phyloP scores from a whole-genome alignment of 208 protist species.

The Leishmania tarentolae region DNA sequence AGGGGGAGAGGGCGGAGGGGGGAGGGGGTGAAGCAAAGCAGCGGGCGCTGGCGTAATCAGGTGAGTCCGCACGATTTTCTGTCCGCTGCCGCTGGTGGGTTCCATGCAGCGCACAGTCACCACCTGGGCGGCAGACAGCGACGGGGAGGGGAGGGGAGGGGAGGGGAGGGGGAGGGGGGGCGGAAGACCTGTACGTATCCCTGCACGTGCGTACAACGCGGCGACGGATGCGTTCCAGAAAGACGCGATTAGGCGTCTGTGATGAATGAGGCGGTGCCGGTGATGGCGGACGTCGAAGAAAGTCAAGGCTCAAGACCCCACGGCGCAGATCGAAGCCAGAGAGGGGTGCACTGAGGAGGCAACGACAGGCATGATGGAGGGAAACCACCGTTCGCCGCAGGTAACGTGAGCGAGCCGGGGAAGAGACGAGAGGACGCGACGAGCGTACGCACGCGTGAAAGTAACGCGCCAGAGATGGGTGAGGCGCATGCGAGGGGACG shows the following conservation, averaged over 20 bases:
- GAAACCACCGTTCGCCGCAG: background rate
- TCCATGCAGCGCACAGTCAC: background rate
- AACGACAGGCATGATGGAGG: background rate
- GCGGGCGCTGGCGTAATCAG: background rate
- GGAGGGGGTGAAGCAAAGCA: background rate
- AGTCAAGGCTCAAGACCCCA: background rate
- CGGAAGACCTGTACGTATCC: background rate
- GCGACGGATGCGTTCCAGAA: background rate
- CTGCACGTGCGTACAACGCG: background rate
- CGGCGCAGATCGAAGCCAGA: background rate
- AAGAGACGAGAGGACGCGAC: background rate
- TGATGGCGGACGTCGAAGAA: background rate
- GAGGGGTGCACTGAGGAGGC: background rate
- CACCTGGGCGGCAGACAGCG: background rate
- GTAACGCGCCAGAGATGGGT: no score
- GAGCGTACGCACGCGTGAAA: background rate
- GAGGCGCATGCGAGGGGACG: no score
- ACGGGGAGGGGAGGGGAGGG: background rate
- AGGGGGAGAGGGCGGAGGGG: no score
- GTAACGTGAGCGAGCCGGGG: background rate
- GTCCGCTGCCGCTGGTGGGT: background rate
- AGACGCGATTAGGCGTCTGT: background rate
- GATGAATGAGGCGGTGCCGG: background rate
- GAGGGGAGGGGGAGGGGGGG: background rate
- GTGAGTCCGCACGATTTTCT: background rate